A percentile compares a stretch with the other conserved stretches of the same genome.
Conservation (phyloP, 75 land plant species). For the Azolla pinnata region DNA sequence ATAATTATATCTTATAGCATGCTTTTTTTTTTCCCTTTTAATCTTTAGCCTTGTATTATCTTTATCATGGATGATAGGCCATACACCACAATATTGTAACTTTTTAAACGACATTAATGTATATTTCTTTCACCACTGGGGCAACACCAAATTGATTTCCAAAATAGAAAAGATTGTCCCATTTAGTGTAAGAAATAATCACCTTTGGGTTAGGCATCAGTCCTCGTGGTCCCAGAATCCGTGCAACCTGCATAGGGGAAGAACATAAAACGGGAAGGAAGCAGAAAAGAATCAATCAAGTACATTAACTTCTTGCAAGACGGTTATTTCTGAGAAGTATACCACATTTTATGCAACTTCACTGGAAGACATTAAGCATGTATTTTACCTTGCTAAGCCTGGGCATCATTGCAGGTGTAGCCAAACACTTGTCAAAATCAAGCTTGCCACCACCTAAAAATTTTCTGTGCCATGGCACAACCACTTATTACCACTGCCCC, state of each 20-base stretch:
- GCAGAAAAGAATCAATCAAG: too few species aligned
- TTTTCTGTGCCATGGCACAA: not conserved
- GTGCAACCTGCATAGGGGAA: conserved; percentile 58
- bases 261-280: too few species aligned
- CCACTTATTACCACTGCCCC: conserved; percentile 3
- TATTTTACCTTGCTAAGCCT: conserved; percentile 60
- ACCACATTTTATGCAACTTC: conserved; percentile 71
- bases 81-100: too few species aligned
- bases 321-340: too few species aligned
- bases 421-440: conserved; percentile 74
- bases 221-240: conserved; percentile 66
- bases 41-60: too few species aligned
- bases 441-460: conserved; percentile 52
- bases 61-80: too few species aligned
- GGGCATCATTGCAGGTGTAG: conserved; percentile 66
- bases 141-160: too few species aligned
- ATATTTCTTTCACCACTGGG: too few species aligned
- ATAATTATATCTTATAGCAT: too few species aligned
- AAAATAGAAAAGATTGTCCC: not conserved
- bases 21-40: too few species aligned
- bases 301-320: too few species aligned
- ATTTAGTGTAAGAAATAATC: not conserved
- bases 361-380: not conserved
- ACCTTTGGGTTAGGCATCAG: conserved; percentile 89
- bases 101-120: too few species aligned